Evolutionary conservation across 225 moss, liverwort and hornwort species (phyloP).

Genomic region (Pleurozium schreberi): DNA sequence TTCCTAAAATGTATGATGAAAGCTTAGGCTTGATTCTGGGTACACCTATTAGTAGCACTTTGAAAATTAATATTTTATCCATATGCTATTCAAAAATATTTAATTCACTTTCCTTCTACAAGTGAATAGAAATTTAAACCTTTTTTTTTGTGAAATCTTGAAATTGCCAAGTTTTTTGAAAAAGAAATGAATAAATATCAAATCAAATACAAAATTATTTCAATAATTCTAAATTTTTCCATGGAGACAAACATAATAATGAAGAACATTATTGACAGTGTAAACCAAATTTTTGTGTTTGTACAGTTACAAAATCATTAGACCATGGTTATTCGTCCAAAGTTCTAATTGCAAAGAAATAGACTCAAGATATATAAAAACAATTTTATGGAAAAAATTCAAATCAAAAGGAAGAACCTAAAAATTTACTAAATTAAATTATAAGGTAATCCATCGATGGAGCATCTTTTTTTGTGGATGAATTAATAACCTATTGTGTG

Average conservation of each 20-base stretch:
- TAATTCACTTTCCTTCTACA: too few species aligned
- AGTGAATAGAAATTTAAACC: too few species aligned
- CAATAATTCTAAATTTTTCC: neutral
- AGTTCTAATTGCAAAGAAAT: neutral
- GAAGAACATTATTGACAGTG: neutral
- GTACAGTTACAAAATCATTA: neutral
- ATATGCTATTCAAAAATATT: fast-evolving
- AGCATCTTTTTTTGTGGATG: too few species aligned
- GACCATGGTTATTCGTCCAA: neutral
- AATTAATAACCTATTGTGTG: too few species aligned
- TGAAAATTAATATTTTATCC: neutral
- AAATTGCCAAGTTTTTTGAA: neutral
- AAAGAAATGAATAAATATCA: neutral
- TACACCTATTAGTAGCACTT: too few species aligned
- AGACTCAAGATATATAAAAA: too few species aligned
- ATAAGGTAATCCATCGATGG: too few species aligned
- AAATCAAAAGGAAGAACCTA: too few species aligned
- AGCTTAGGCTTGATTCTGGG: neutral
- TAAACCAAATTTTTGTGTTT: neutral
- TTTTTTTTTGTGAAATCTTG: neutral
- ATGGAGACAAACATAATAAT: fast-evolving
- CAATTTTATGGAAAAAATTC: too few species aligned
- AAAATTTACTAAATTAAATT: too few species aligned
- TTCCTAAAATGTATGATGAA: too few species aligned
- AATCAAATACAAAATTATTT: neutral